phyloP scores from a whole-genome alignment of 1,284 basidiomycete genomes.

The Moesziomyces globuligerus region DNA sequence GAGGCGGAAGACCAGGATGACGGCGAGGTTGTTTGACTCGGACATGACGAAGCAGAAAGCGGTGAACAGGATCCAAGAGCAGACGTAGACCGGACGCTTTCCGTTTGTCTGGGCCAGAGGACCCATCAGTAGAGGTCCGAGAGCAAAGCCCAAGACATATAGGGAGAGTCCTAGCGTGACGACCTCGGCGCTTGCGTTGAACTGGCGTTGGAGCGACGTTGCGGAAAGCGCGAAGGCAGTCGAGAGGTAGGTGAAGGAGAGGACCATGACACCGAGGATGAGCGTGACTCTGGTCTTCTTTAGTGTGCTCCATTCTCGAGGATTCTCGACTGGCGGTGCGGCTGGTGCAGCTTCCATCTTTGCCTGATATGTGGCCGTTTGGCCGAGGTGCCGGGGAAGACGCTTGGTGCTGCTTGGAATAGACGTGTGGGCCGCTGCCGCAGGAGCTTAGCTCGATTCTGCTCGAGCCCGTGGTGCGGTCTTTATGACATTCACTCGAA shows the following conservation, averaged over 20 bases:
- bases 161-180: slow-evolving; percentile 34
- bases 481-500: too few species aligned
- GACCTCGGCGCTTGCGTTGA: slow-evolving; percentile 31
- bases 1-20: slow-evolving; percentile 61
- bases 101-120: slow-evolving; percentile 38
- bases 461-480: not conserved
- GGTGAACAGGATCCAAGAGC: slow-evolving; percentile 40
- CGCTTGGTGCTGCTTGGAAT: too few species aligned
- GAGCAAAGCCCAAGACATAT: slow-evolving; percentile 34
- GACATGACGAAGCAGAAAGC: slow-evolving; percentile 49
- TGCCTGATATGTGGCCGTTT: too few species aligned
- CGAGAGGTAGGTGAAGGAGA: slow-evolving; percentile 42
- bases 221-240: slow-evolving; percentile 35
- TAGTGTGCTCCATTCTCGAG: slow-evolving; percentile 26
- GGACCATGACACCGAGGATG: slow-evolving; percentile 31
- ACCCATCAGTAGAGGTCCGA: slow-evolving; percentile 40
- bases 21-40: slow-evolving; percentile 56
- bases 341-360: not conserved
- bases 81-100: slow-evolving; percentile 42
- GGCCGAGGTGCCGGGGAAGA: too few species aligned
- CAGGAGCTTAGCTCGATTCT: too few species aligned
- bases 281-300: slow-evolving; percentile 34
- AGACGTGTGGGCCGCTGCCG: too few species aligned
- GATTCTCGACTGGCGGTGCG: slow-evolving; percentile 27
- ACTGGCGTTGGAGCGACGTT: slow-evolving; percentile 18